Evolutionary conservation across 1,284 basidiomycete genomes (phyloP), one percentile per base, ranked within the genome.

Genomic region (Somion occarium): DNA sequence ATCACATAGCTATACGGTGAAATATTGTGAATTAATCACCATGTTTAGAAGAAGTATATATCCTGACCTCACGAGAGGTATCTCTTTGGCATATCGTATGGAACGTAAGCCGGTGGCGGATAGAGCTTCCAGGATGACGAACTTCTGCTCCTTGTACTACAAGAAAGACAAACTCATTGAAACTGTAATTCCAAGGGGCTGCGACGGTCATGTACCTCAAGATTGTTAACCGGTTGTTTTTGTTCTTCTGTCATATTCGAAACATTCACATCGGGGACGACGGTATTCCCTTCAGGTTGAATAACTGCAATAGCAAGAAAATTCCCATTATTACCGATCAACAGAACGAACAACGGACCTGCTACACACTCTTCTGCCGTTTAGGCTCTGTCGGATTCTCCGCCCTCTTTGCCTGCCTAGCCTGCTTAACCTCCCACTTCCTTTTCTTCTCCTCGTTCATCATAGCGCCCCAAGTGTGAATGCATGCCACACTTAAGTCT

Each of bases 71-170:
- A 95, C 81, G 37, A 90, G 78, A 1, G 96, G 94, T 9, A 99
- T 95, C 70, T 99, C 96, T 61, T 98, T 95, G 0, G 96, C 96
- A 66, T 99, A 99, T 26, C 96, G 90, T 56, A 99, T 98, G 2
- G 94, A 91, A 11, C 96, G 86, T 22, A 99, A 77, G 22, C 96
- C 96, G 0, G 97, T 99, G 0, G 96, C 96, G 15, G 93, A 94
- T 18, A 99, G 82, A 0, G 95, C 93, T 69, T 99, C 96, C n/a
- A 99, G 76, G 12, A 97, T 78, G 7, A 85, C 85, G 61, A 95
- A 85, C 56, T 82, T 85, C 58, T 85, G 78, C 0, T 84, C 76
- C 27, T 71, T 69, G 61, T 80, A 84, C 67, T 75, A 55, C 11
- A 44, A 34, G 7, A 15, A 34, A n/a, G n/a, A n/a, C n/a, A n/a